Evolutionary conservation across 2,329 filamentous ascomycete genomes (phyloP).

Genomic region (Botryotinia convoluta): DNA sequence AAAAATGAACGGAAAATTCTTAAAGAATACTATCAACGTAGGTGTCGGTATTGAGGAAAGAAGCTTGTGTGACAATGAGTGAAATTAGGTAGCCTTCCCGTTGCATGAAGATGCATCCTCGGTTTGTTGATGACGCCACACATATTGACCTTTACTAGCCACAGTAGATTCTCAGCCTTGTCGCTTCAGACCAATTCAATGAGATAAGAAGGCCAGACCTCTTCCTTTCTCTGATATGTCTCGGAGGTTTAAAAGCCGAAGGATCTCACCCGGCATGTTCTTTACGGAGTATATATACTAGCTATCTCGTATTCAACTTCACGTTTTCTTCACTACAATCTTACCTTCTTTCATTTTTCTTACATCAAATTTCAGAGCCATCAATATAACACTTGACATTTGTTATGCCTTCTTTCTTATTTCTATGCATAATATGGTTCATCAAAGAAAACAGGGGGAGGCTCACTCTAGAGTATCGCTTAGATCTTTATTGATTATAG

Average conservation of each 20-base stretch:
- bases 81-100: neutral
- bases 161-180: neutral
- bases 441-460: neutral
- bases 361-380: neutral
- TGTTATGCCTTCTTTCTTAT: neutral
- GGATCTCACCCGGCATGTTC: neutral
- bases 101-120: neutral
- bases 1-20: neutral
- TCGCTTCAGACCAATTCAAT: neutral
- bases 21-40: neutral
- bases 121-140: slow-evolving; percentile 5
- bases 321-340: neutral
- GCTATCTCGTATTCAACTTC: neutral
- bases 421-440: neutral
- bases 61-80: neutral
- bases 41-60: neutral
- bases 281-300: neutral
- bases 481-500: neutral
- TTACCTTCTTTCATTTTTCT: neutral
- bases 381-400: no score
- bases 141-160: neutral
- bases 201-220: neutral
- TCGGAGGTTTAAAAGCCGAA: neutral
- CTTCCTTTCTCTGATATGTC: neutral
- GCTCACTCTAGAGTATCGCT: neutral